Conservation (phyloP, 768 basidiomycete species). For the Termitomyces sp. region DNA sequence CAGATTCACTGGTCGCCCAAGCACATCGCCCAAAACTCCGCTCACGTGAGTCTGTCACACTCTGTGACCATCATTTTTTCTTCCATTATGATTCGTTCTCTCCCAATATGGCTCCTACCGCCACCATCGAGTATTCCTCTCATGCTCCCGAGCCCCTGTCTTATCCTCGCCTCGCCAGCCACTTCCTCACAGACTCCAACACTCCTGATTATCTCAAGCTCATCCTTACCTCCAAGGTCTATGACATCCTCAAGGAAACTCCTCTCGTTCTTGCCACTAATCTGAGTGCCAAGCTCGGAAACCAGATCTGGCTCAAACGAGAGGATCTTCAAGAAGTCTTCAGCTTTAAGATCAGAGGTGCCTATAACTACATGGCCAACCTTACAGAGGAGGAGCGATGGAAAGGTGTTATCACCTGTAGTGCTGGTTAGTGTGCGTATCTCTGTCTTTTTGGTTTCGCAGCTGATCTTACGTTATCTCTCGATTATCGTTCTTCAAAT, state of each 20-base stretch:
- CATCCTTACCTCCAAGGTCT: constrained; percentile 86
- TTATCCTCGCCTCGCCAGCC: constrained; percentile 64
- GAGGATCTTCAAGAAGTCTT: constrained; percentile 98
- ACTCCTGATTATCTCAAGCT: constrained; percentile 86
- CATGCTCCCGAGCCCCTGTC: constrained; percentile 57
- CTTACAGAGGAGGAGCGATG: constrained; percentile 85
- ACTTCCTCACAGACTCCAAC: constrained; percentile 57
- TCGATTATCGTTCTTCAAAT: neutral
- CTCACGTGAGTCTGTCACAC: constrained; percentile 10
- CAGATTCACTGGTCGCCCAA: too few species aligned
- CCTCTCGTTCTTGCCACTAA: constrained; percentile 85
- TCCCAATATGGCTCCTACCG: constrained; percentile 33
- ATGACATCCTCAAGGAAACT: constrained; percentile 85
- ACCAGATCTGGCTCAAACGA: constrained; percentile 93
- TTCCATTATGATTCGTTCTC: neutral
- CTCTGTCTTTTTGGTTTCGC: constrained; percentile 14
- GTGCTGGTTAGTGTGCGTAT: constrained; percentile 84
- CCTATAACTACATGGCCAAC: constrained; percentile 97
- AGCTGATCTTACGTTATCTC: constrained; percentile 5
- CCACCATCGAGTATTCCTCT: constrained; percentile 66
- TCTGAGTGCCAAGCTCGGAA: constrained; percentile 83
- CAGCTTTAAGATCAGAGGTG: constrained; percentile 97
- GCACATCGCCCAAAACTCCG: constrained; percentile 5
- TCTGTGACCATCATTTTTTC: constrained; percentile 5
- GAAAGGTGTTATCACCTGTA: constrained; percentile 98